Evolutionary conservation across 305 asterid species (phyloP), one percentile per base, ranked within the genome.

Genomic region (Rubia peregrina): DNA sequence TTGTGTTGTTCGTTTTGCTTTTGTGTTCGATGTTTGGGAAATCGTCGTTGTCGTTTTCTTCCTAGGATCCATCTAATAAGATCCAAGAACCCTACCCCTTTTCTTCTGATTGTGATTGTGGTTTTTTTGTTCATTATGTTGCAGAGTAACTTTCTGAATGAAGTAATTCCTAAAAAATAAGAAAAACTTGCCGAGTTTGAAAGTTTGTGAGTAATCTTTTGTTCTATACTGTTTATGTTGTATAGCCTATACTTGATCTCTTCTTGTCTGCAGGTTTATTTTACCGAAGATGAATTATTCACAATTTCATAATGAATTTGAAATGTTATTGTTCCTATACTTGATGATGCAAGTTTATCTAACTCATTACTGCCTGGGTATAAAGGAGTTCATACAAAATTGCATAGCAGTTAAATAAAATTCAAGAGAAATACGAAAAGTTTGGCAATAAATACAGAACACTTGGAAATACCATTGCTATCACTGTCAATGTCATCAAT

Each of bases 121-220:
- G n/a, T n/a, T n/a, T n/a, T n/a, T n/a, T n/a, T n/a, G n/a, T n/a
- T n/a, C n/a, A n/a, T n/a, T n/a, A n/a, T n/a, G n/a, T n/a, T n/a
- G 86, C 97, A 93, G 95, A 94, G 95, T 64, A 93, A 93, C 83
- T 90, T 84, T 85, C 78, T 91, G 74, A 89, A 97, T 73, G 97
- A 96, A 73, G 62, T 24, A 67, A 88, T 90, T 82, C 98, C 98
- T 38, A 75, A 76, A 78, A 96, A 91, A 75, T 71, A 91, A 81
- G 98, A 92, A 65, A 87, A 89, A 82, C 89, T 91, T 77, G 79
- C 85, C 21, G 83, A 79, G 83, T 92, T 91, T 73, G 86, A 91
- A 80, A 74, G 73, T 73, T 74, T 93, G 98, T 91, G 81, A 87
- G 98, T 74, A 42, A 16, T 42, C 41, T 48, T 53, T 56, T 59